Evolutionary conservation across 2,329 filamentous ascomycete species (phyloP).

Genomic region (Aspergillus sp.): DNA sequence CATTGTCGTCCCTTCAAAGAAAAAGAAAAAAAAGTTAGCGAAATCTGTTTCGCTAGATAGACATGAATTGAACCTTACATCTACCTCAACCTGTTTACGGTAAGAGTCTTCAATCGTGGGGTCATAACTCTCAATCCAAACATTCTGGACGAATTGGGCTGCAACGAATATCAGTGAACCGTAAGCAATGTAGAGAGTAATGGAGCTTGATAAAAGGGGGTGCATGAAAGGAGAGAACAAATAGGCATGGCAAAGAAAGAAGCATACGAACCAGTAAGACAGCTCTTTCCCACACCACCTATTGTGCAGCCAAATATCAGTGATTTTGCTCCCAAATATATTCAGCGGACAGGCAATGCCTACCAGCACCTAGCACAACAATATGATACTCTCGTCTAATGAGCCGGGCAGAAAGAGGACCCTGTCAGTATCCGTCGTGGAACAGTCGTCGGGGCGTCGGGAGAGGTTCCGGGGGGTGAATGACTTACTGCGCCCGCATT

Average conservation of each 20-base stretch:
- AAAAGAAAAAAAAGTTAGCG: conserved; percentile 14
- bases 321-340: neutral
- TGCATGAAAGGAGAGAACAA: conserved; percentile 11
- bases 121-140: conserved; percentile 89
- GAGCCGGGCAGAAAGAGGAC: neutral
- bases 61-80: conserved; percentile 57
- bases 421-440: too few species aligned
- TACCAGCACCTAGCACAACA: conserved; percentile 72
- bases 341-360: conserved; percentile 8
- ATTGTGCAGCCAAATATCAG: conserved; percentile 17
- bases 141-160: conserved; percentile 91
- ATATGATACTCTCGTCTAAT: conserved; percentile 69
- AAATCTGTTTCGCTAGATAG: neutral
- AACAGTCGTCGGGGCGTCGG: conserved; percentile 12
- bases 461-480: neutral
- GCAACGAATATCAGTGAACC: conserved; percentile 14
- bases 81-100: conserved; percentile 78
- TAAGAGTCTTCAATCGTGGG: conserved; percentile 85
- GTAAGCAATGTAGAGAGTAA: conserved; percentile 2
- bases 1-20: conserved; percentile 66
- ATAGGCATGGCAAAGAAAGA: neutral
- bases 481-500: conserved; percentile 34
- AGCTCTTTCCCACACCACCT: conserved; percentile 90
- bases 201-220: neutral
- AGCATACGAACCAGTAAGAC: conserved; percentile 64